These are phyloP conservation scores for Fusarium tjaetaba DNA, from an alignment of 2,329 filamentous ascomycete species.

Conservation along the genomic window DNA sequence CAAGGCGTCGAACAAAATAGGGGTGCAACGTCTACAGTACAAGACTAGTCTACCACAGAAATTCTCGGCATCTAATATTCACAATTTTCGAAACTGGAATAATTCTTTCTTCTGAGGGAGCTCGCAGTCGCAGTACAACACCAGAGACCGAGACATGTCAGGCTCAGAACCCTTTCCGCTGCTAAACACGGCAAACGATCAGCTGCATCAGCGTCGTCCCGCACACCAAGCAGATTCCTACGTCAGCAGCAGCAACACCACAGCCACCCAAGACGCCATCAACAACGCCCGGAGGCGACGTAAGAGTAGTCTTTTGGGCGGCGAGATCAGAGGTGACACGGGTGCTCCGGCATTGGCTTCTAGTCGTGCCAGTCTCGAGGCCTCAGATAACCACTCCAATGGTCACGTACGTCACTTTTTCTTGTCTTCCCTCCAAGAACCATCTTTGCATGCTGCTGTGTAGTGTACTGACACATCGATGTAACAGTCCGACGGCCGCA, in stretches of 20 bases:
- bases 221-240: constrained; percentile 45
- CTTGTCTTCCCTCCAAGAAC: not conserved
- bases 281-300: constrained; percentile 58
- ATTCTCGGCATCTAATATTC: not conserved
- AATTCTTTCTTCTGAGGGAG: not conserved
- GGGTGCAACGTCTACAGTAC: constrained; percentile 13
- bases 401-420: constrained; percentile 22
- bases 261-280: constrained; percentile 44
- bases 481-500: constrained; percentile 44
- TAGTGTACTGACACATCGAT: constrained; percentile 13
- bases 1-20: constrained; percentile 23
- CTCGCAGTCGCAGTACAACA: not conserved
- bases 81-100: not conserved
- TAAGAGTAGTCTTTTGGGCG: constrained; percentile 65
- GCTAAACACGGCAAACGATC: constrained; percentile 62
- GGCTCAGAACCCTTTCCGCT: constrained; percentile 65
- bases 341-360: constrained; percentile 65
- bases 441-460: not conserved
- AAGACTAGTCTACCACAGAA: not conserved
- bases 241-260: constrained; percentile 29
- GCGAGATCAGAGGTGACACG: constrained; percentile 65
- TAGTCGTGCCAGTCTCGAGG: constrained; percentile 58
- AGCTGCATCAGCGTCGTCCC: constrained; percentile 52
- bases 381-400: constrained; percentile 30
- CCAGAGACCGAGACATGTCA: constrained; percentile 52